Base-by-base conservation (phyloP, 1,139 yeast genomes). In the Wickerhamiella infanticola region DNA sequence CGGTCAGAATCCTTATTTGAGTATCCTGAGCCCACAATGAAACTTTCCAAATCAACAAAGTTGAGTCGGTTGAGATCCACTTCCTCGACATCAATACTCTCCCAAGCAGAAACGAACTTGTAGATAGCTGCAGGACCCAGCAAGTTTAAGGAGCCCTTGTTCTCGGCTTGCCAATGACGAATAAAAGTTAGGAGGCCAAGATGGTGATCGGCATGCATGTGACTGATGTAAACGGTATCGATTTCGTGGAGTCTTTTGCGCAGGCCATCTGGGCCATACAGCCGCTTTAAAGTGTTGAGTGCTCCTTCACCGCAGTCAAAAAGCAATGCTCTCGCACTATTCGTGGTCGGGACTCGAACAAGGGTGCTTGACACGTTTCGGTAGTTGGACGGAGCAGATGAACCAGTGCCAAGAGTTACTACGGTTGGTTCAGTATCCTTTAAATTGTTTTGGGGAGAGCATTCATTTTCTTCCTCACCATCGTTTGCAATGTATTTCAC, bases 191-290 rank as follows among this genome's bases (percentile, higher is more conserved):
- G 64, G 3, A 83, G 70, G 1, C 99, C 99, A 42, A 90, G 65
- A 61, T 90, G 97, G 60, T 93, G 99, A 59, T 93, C 99, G 0
- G 98, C 98, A 64, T 93, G 99, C 54, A 90, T 67, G 66, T 93
- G 99, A 54, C 95, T 82, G 47, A 93, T 67, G 56, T 76, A 83
- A 24, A 90, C 67, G 50, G 84, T 52, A 26, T 72, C 66, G 49
- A 88, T 63, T 55, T 86, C 93, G 39, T 64, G 55, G 40, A 80
- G 60, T 24, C 79, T 69, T 36, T 65, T 58, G 45, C 55, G 43
- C 4, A 58, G 50, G 8, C 67, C 68, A 1, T 66, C 63, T 4
- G 68, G 67, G 1, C 80, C 80, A 51, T 77, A 77, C 46, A 75
- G 67, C 53, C 97, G 73, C 40, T 67, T 62, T 52, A 93, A 63